Percentiles rank a stretch among this genome's conserved stretches.
These are phyloP conservation scores for Penicillium paradoxum DNA, from an alignment of 495 filamentous ascomycete species.

Conservation along the genomic window DNA sequence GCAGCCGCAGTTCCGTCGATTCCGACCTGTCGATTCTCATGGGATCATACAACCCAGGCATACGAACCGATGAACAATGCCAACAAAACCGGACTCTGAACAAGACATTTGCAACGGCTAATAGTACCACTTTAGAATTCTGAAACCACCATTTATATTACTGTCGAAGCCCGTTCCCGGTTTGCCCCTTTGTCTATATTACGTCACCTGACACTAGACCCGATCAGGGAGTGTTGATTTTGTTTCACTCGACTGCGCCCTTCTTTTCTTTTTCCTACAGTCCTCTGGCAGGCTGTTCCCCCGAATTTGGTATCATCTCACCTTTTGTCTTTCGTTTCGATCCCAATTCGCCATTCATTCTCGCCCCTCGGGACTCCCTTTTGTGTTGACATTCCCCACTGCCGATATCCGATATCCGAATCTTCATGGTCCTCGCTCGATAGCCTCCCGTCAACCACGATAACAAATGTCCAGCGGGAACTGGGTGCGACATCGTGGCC, in stretches of 20 bases:
- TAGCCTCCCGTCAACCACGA: slow-evolving; percentile 7
- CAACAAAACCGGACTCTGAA: background rate
- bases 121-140: background rate
- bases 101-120: background rate
- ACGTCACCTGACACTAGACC: slow-evolving; percentile 29
- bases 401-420: background rate
- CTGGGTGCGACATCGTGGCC: slow-evolving; percentile 41
- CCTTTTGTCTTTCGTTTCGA: slow-evolving; percentile 6
- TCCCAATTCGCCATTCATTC: slow-evolving; percentile 9
- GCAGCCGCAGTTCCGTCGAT: slow-evolving; percentile 7
- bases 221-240: slow-evolving; percentile 26
- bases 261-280: slow-evolving; percentile 22
- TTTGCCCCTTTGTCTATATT: slow-evolving; percentile 7
- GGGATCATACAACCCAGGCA: background rate
- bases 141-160: slow-evolving; percentile 11
- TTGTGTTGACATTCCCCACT: slow-evolving; percentile 7
- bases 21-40: background rate
- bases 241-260: slow-evolving; percentile 18
- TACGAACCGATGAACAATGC: background rate
- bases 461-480: slow-evolving; percentile 46
- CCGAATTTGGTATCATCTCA: slow-evolving; percentile 1
- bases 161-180: background rate
- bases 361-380: slow-evolving; percentile 1
- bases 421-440: background rate
- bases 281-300: slow-evolving; percentile 25